phyloP scores from a whole-genome alignment of 345 rosid genomes.

The Salix exigua region DNA sequence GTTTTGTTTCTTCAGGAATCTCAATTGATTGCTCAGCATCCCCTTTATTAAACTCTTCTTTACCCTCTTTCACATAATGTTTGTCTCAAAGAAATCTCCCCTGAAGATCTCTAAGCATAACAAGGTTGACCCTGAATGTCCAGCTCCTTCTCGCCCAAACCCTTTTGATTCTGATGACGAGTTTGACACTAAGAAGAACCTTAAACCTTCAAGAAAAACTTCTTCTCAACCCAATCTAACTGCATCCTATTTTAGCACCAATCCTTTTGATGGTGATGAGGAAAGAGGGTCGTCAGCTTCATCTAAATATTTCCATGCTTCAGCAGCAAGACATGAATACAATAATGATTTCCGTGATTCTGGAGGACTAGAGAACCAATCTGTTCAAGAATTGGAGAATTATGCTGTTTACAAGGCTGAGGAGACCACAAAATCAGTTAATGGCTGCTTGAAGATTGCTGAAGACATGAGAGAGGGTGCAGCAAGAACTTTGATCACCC shows the following conservation, averaged over 20 bases:
- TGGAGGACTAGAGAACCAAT: constrained; percentile 84
- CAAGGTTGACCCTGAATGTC: constrained; percentile 41
- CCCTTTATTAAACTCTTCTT: constrained; percentile 5
- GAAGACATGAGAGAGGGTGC: constrained; percentile 86
- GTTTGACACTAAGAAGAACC: constrained; percentile 42
- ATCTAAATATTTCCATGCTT: constrained; percentile 36
- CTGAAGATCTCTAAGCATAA: constrained; percentile 49
- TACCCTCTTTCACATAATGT: constrained; percentile 44
- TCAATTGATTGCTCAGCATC: constrained; percentile 21
- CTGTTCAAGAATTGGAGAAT: constrained; percentile 79
- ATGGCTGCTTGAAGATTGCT: constrained; percentile 81
- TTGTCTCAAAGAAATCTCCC: constrained; percentile 65
- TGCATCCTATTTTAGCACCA: constrained; percentile 28
- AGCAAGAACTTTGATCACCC: constrained; percentile 62
- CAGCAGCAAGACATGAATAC: constrained; percentile 48
- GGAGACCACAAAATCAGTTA: constrained; percentile 78
- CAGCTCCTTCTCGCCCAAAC: constrained; percentile 45
- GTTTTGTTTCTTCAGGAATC: constrained; percentile 21
- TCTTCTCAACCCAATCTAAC: constrained; percentile 57
- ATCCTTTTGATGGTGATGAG: constrained; percentile 55
- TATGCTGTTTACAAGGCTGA: constrained; percentile 90
- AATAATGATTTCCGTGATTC: constrained; percentile 75
- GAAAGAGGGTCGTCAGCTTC: constrained; percentile 29
- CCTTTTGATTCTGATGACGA: constrained; percentile 85
- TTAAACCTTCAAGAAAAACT: constrained; percentile 47